Evolutionary conservation across 345 rosid species (phyloP).

Genomic region (Iberis pinnata): DNA sequence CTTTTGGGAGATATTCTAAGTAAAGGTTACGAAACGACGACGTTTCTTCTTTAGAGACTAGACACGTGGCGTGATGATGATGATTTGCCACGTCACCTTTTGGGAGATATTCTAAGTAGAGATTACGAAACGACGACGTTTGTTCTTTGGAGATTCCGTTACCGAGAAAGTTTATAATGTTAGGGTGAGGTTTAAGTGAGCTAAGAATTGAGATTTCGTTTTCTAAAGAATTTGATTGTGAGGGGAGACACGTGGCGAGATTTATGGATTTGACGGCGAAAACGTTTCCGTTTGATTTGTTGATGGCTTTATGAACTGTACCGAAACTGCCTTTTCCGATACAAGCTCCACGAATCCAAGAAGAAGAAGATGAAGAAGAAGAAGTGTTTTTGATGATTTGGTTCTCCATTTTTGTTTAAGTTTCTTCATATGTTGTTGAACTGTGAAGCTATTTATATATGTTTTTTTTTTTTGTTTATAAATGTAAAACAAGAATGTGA

Average conservation of each 20-base stretch:
- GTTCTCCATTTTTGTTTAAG: conserved; percentile 17
- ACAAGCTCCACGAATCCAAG: conserved; percentile 48
- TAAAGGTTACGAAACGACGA: conserved; percentile 54
- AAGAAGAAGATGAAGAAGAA: conserved; percentile 26
- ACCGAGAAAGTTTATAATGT: conserved; percentile 44
- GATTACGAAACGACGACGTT: conserved; percentile 42
- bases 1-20: conserved; percentile 52
- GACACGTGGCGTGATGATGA: no score
- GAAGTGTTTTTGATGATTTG: conserved; percentile 16
- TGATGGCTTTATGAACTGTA: conserved; percentile 38
- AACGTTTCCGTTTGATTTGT: conserved; percentile 32
- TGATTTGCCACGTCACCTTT: conserved; percentile 41
- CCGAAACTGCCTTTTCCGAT: conserved; percentile 63
- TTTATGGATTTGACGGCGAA: conserved; percentile 65
- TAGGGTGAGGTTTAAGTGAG: conserved; percentile 39
- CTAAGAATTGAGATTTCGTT: conserved; percentile 50
- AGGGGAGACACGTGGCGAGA: conserved; percentile 29
- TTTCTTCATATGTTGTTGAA: conserved; percentile 8
- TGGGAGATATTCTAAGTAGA: conserved; percentile 55
- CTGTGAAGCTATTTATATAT: conserved; percentile 21
- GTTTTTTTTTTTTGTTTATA: conserved; percentile 8
- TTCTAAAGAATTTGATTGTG: conserved; percentile 42
- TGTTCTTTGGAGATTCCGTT: conserved; percentile 42
- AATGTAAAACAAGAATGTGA: no score
- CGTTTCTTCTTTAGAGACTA: conserved; percentile 31